These are phyloP conservation scores for Cladophialophora exuberans DNA, from an alignment of 2,329 filamentous ascomycete species.

Conservation along the genomic window DNA sequence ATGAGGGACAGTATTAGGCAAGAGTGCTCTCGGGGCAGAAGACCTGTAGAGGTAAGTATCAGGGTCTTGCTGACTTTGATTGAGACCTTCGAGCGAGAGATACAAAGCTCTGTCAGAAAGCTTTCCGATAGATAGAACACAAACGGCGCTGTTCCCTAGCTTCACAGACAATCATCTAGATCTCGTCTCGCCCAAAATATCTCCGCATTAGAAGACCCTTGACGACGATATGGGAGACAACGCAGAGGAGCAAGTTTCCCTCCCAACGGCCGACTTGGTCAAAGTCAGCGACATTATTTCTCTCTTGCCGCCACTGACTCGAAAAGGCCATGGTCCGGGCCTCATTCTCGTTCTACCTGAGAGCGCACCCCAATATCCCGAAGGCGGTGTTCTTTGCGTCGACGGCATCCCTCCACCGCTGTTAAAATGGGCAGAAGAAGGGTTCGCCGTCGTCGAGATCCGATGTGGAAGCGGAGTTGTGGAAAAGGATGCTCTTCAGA, in stretches of 20 bases:
- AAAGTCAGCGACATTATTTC: constrained; percentile 17
- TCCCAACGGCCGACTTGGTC: constrained; percentile 20
- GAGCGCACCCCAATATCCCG: constrained; percentile 34
- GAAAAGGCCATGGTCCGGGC: constrained; percentile 53
- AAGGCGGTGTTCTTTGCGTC: constrained; percentile 37
- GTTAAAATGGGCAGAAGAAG: constrained; percentile 73
- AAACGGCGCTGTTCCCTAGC: no score
- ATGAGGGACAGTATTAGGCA: no score
- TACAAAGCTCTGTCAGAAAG: no score
- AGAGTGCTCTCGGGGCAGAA: no score
- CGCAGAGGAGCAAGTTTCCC: constrained; percentile 3
- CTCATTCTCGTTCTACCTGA: constrained; percentile 50
- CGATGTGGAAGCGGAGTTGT: constrained; percentile 19
- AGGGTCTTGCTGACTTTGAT: no score
- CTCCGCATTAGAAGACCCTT: no score
- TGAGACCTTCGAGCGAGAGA: no score
- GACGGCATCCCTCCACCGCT: constrained; percentile 58
- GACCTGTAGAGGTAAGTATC: no score
- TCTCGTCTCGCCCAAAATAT: no score
- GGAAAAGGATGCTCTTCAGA: constrained; percentile 26
- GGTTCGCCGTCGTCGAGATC: constrained; percentile 65
- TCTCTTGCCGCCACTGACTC: constrained; percentile 53
- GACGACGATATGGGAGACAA: no score
- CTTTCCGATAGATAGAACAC: no score
- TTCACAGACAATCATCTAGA: no score